Percentiles rank a stretch among this genome's conserved stretches.
phyloP scores from a whole-genome alignment of 306 rosid genomes.

The Datisca glomerata region DNA sequence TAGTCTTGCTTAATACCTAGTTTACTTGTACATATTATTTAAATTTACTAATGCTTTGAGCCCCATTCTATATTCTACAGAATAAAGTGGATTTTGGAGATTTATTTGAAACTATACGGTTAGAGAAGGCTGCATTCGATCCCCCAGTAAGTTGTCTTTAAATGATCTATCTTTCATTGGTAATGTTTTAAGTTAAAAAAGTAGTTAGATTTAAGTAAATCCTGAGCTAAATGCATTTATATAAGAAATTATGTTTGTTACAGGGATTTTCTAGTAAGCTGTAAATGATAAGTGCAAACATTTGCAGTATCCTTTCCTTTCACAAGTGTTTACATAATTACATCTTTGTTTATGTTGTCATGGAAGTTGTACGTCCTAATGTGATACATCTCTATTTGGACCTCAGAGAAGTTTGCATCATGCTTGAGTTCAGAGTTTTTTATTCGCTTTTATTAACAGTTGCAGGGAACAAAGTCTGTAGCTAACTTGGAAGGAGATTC shows the following conservation, averaged over 20 bases:
- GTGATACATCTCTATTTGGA: too few relatives aligned
- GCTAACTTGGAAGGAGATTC: conserved; percentile 34
- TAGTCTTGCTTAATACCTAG: background rate
- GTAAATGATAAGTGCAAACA: too few relatives aligned
- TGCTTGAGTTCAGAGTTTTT: too few relatives aligned
- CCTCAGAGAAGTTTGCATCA: too few relatives aligned
- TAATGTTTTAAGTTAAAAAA: background rate
- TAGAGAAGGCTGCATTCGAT: conserved; percentile 41
- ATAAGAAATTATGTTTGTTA: too few relatives aligned
- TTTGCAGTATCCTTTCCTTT: too few relatives aligned
- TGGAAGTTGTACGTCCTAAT: too few relatives aligned
- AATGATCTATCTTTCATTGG: background rate
- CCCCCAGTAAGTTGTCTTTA: conserved; percentile 50
- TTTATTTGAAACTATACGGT: conserved; percentile 37
- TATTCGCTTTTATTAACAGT: conserved; percentile 6
- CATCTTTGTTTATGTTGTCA: too few relatives aligned
- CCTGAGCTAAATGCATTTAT: too few relatives aligned
- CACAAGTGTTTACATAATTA: too few relatives aligned
- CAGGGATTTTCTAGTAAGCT: too few relatives aligned
- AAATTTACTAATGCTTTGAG: background rate
- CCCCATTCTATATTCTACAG: conserved; percentile 31
- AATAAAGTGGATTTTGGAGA: conserved; percentile 45
- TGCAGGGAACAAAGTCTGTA: conserved; percentile 34
- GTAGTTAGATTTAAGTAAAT: background rate
- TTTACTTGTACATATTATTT: background rate